Evolutionary conservation across 306 rosid species (phyloP).

Genomic region (Elaeagnus macrophylla): DNA sequence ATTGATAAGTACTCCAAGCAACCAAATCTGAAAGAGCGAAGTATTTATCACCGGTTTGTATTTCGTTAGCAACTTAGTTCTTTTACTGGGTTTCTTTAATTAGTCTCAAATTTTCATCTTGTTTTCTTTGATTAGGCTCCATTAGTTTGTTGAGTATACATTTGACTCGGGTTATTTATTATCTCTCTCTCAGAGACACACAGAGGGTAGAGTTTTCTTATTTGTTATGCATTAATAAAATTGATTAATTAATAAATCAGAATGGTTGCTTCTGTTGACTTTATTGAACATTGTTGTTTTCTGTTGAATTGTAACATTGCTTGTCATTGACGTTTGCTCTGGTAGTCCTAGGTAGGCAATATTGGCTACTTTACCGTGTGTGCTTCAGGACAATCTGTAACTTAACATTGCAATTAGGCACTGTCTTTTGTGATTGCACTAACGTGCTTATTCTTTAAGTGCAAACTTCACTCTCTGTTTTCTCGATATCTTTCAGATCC

Average conservation of each 20-base stretch:
- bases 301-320: too few species aligned
- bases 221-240: too few species aligned
- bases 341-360: too few species aligned
- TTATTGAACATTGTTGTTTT: too few species aligned
- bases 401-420: not conserved
- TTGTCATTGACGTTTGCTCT: too few species aligned
- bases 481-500: conserved; percentile 10
- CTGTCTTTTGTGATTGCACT: not conserved
- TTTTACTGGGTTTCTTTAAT: not conserved
- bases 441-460: not conserved
- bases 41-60: conserved; percentile 61
- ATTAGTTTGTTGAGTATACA: not conserved
- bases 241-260: too few species aligned
- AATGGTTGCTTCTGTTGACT: too few species aligned
- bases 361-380: too few species aligned
- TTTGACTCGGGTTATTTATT: not conserved
- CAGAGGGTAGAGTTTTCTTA: not conserved
- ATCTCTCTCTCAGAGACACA: not conserved
- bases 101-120: not conserved
- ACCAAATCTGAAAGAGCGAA: conserved; percentile 45
- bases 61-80: not conserved
- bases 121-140: not conserved
- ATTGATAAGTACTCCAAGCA: conserved; percentile 48
- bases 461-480: not conserved
- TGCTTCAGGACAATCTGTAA: not conserved